A percentile compares a stretch with the other conserved stretches of the same genome.
Evolutionary conservation across 1,284 basidiomycete genomes (phyloP).

Genomic region (Sporisorium graminicola): DNA sequence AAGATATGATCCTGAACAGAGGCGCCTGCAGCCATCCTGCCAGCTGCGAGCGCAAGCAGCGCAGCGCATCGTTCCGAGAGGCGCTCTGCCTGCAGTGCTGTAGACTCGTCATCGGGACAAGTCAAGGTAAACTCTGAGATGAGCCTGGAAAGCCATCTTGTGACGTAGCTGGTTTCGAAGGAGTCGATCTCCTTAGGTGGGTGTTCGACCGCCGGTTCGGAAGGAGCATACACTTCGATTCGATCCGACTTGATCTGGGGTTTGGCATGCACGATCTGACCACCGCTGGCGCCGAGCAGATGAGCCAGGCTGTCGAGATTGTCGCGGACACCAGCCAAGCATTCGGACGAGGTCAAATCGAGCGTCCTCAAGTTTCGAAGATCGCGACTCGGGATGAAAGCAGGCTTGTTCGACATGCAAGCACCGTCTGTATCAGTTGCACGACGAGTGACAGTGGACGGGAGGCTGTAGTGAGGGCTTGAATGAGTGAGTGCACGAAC

Average conservation of each 20-base stretch:
- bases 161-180: conserved; percentile 43
- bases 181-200: conserved; percentile 30
- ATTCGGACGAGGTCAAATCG: conserved; percentile 22
- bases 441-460: neutral
- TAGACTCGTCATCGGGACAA: conserved; percentile 8
- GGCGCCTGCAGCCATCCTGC: conserved; percentile 49
- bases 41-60: conserved; percentile 46
- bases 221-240: neutral
- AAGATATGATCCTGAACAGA: conserved; percentile 37
- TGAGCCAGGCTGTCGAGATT: conserved; percentile 33
- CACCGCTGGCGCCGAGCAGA: conserved; percentile 36
- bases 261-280: conserved; percentile 23
- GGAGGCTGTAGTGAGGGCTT: too few relatives aligned
- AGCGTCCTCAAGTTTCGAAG: conserved; percentile 40
- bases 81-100: conserved; percentile 12
- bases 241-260: neutral
- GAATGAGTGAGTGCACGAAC: neutral
- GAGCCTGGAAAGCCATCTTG: conserved; percentile 47
- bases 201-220: conserved; percentile 18
- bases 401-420: conserved; percentile 18
- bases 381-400: conserved; percentile 53
- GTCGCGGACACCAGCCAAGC: conserved; percentile 8
- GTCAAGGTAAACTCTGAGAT: conserved; percentile 37
- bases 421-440: neutral
- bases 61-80: conserved; percentile 41